Percentiles rank a stretch among this genome's conserved stretches.
These are phyloP conservation scores for Yamadazyma paraphyllophila DNA, from an alignment of 805 yeast species.

Conservation along the genomic window DNA sequence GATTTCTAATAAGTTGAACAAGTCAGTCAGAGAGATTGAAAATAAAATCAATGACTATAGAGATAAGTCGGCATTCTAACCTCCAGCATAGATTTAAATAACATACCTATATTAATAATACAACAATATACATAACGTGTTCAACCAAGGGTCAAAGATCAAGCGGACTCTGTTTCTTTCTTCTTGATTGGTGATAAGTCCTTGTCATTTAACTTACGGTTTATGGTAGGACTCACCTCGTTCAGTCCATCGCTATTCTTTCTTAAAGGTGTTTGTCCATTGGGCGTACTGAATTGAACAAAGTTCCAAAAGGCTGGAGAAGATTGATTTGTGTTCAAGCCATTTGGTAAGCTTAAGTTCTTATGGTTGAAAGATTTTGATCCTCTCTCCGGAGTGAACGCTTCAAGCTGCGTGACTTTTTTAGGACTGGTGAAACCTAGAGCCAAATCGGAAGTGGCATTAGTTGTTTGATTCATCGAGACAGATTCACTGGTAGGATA, in stretches of 20 bases:
- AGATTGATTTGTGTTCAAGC: constrained; percentile 47
- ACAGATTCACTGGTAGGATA: constrained; percentile 7
- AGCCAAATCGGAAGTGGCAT: constrained; percentile 31
- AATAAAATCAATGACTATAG: constrained; percentile 52
- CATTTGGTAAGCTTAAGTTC: constrained; percentile 24
- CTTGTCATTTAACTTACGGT: constrained; percentile 23
- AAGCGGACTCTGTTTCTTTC: constrained; percentile 8
- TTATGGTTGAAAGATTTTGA: constrained; percentile 26
- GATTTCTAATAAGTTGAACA: constrained; percentile 43
- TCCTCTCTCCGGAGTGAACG: constrained; percentile 46
- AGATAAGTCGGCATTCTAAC: constrained; percentile 38
- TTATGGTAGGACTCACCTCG: constrained; percentile 41
- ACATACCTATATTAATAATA: constrained; percentile 6
- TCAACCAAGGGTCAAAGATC: not conserved
- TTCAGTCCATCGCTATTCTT: constrained; percentile 39
- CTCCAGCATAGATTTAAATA: not conserved
- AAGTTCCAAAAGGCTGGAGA: constrained; percentile 95
- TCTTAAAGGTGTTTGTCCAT: constrained; percentile 42
- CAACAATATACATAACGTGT: constrained; percentile 6
- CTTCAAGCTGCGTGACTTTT: constrained; percentile 41
- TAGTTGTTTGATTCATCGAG: constrained; percentile 14
- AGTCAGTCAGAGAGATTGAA: constrained; percentile 49
- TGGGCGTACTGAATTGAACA: constrained; percentile 66
- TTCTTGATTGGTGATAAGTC: constrained; percentile 8
- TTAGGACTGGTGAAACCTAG: constrained; percentile 43